Evolutionary conservation across 257 asterid genomes (phyloP), one percentile per base, ranked within the genome.

Genomic region (Primulina huaijiensis): DNA sequence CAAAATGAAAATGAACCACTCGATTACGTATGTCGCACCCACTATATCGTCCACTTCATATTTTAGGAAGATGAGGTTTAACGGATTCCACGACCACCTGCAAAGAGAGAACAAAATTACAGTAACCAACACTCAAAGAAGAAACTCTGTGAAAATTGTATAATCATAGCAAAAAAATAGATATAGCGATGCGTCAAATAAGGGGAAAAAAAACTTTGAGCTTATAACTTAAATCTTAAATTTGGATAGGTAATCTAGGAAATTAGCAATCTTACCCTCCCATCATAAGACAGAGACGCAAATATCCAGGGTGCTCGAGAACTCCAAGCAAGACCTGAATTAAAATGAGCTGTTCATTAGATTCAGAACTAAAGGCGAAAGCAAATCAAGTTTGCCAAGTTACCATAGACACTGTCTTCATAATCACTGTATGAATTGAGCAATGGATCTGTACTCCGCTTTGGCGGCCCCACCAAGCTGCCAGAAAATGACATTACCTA

Each of bases 61-160:
- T 84, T 83, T 83, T 76, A 27, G 87, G 77, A 65, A 91, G 95
- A 84, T 86, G 86, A 74, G 95, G 86, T 78, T 88, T 91, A 56
- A 87, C 75, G 60, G 99, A 89, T 82, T 94, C 99, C 78, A 94
- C 97, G 60, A 94, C 99, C 74, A 94, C 99, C 97, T 94, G 86
- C 69, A 75, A 52, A 71, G 62, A 66, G 66, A 60, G 40, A 74
- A 69, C 23, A 12, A 74, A 52, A n/a, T 35, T 11, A 55, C 59
- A 14, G 21, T 8, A 57, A 62, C 30, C 9, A 61, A 46, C 56
- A 53, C 21, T 75, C 71, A 43, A 43, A 65, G 73, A 37, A 71
- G 50, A 46, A 10, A 67, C 70, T 21, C 60, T n/a, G 35, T 55
- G 65, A 27, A 33, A 35, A 63, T 30, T 19, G 37, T 21, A 3